Evolutionary conservation across 371 early-diverging fungal genomes (phyloP), one percentile per base, ranked within the genome.

Genomic region (Zychaea mexicana): DNA sequence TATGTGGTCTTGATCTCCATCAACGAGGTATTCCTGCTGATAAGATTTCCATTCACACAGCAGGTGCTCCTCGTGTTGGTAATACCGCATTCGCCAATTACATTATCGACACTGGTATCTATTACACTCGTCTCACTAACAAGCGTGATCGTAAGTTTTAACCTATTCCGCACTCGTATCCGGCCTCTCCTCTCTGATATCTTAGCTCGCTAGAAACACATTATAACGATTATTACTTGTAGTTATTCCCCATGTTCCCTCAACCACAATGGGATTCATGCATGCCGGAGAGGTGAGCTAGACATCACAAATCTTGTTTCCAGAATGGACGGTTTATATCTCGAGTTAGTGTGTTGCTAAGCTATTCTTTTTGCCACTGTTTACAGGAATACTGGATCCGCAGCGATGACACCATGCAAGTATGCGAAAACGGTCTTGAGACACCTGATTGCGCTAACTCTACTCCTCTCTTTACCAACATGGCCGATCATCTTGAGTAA

Each of bases 41-140:
- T 19, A 54, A 54, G 19, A 15, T 54, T 19, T 30, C 28, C 33
- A 10, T 62, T 22, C 28, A 62, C 54, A 27, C 38, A 19, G 17
- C 33, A 52, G 64, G 64, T 27, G 64, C 47, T 33, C 64, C 64
- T 57, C 64, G 64, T 19, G 52, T 64, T 22, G 64, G 64, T 24
- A 64, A 64, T 28, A 42, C 31, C 15, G 42, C 57, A 46, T 64
- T 64, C 28, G 64, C 64, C 33, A 36, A 64, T 17, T 64, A 64
- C 15, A 47, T 57, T 13, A 21, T 57, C 12, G 58, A 53, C 21
- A 64, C 64, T 38, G 58, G 58, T 19, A 39, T 64, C 17, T 19
- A 19, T 0, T 17, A 57, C 15, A 27, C 36, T 10, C 57, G 64
- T 15, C 33, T 57, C 13, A 49, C 57, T 17, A 57, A 64, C 52